Percentiles rank a stretch among this genome's conserved stretches.
phyloP scores from a whole-genome alignment of 768 basidiomycete species.

The Boletus huronensis region DNA sequence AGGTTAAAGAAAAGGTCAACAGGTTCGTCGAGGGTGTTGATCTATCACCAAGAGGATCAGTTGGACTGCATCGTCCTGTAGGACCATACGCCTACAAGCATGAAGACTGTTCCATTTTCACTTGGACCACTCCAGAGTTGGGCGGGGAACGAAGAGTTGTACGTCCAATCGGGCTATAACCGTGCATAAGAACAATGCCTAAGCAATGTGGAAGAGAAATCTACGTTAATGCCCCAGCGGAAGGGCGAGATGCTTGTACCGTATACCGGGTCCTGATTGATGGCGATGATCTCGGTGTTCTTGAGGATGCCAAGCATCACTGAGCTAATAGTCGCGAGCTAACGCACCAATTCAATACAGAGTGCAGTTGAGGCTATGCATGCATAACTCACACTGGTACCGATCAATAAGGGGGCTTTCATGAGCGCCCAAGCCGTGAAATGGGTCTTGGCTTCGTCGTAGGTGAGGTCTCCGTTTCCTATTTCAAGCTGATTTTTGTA shows the following conservation, averaged over 20 bases:
- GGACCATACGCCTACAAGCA: conserved; percentile 46
- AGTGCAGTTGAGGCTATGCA: background rate
- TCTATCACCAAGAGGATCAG: conserved; percentile 31
- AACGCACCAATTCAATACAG: background rate
- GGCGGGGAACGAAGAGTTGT: conserved; percentile 47
- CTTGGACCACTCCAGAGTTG: conserved; percentile 67
- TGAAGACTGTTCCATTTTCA: conserved; percentile 59
- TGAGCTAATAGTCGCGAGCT: conserved; percentile 50
- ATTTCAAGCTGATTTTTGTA: conserved; percentile 46
- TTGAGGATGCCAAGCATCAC: conserved; percentile 52
- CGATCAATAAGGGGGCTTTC: conserved; percentile 64
- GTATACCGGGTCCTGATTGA: conserved; percentile 61
- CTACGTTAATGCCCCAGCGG: conserved; percentile 62
- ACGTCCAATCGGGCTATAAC: conserved; percentile 35
- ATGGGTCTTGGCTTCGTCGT: conserved; percentile 63
- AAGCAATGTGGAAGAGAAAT: conserved; percentile 16
- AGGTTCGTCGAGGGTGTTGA: conserved; percentile 53
- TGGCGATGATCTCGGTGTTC: conserved; percentile 61
- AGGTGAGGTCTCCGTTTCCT: conserved; percentile 59
- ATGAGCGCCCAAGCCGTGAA: conserved; percentile 70
- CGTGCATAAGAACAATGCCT: background rate
- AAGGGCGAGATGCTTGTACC: conserved; percentile 66
- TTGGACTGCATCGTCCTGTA: background rate
- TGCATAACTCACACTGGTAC: conserved; percentile 45
- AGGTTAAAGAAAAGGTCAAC: conserved; percentile 58